phyloP scores from a whole-genome alignment of 441 rosid genomes.

The Mallotus japonicus region DNA sequence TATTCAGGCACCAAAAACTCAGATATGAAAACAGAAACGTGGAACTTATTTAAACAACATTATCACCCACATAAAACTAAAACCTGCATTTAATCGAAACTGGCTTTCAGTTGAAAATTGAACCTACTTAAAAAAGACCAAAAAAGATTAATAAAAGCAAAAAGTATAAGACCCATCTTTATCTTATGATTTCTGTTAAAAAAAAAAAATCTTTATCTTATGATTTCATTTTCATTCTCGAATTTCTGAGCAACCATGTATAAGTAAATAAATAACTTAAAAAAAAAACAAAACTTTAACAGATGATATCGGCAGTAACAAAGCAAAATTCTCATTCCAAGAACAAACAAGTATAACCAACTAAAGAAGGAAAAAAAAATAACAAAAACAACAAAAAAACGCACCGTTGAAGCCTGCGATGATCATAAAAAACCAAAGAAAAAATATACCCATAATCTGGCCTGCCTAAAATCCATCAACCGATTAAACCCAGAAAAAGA shows the following conservation, averaged over 20 bases:
- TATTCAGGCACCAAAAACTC: no score
- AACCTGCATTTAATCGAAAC: conserved; percentile 1
- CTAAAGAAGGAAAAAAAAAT: neutral
- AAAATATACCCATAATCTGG: conserved; percentile 16
- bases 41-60: neutral
- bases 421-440: conserved; percentile 14
- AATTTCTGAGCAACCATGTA: conserved; percentile 31
- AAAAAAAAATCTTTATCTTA: no score
- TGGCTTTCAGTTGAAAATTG: conserved; percentile 8
- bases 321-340: conserved; percentile 15
- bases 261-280: conserved; percentile 1
- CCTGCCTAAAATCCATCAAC: conserved; percentile 14
- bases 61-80: neutral
- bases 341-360: conserved; percentile 13
- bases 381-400: neutral
- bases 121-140: neutral
- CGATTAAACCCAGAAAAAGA: conserved; percentile 23
- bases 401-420: conserved; percentile 29
- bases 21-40: no score
- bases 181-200: neutral
- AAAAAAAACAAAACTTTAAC: conserved; percentile 21
- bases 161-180: no score
- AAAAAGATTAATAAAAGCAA: neutral
- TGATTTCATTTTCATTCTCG: conserved; percentile 9
- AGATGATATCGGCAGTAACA: conserved; percentile 10